A percentile compares a stretch with the other conserved stretches of the same genome.
phyloP scores from a whole-genome alignment of 495 filamentous ascomycete species.

The Staphylotrichum longicolle region DNA sequence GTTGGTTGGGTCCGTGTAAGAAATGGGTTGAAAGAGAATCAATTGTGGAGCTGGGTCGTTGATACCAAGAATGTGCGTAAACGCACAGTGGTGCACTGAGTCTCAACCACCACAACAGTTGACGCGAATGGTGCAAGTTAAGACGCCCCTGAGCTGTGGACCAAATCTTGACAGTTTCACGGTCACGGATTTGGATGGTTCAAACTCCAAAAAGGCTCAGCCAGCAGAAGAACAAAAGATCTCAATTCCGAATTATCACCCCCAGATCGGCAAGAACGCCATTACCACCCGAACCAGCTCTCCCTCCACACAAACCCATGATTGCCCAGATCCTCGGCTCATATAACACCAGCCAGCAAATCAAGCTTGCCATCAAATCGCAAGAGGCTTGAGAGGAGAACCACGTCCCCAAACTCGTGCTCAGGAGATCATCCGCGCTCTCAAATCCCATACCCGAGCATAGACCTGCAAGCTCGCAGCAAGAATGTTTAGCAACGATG shows the following conservation, averaged over 20 bases:
- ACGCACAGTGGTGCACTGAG: too few species aligned
- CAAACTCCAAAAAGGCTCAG: neutral
- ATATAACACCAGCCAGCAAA: constrained; percentile 7
- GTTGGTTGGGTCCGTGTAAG: too few species aligned
- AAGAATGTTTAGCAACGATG: constrained; percentile 14
- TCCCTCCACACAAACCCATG: neutral
- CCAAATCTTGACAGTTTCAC: too few species aligned
- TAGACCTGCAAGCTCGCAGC: neutral
- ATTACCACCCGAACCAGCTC: neutral
- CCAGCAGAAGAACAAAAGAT: neutral
- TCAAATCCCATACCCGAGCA: neutral
- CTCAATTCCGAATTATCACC: constrained; percentile 1
- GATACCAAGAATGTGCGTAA: too few species aligned
- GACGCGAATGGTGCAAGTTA: too few species aligned
- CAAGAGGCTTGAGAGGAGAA: neutral
- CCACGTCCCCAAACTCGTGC: neutral
- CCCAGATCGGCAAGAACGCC: neutral
- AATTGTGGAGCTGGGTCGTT: too few species aligned
- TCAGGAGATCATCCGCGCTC: neutral
- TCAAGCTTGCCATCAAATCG: neutral
- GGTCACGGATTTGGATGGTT: neutral
- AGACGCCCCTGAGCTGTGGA: too few species aligned
- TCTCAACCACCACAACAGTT: too few species aligned
- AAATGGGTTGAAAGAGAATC: too few species aligned
- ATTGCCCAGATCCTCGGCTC: neutral